Evolutionary conservation across 1,139 yeast genomes (phyloP).

Genomic region (Saccharomyces hybrid): DNA sequence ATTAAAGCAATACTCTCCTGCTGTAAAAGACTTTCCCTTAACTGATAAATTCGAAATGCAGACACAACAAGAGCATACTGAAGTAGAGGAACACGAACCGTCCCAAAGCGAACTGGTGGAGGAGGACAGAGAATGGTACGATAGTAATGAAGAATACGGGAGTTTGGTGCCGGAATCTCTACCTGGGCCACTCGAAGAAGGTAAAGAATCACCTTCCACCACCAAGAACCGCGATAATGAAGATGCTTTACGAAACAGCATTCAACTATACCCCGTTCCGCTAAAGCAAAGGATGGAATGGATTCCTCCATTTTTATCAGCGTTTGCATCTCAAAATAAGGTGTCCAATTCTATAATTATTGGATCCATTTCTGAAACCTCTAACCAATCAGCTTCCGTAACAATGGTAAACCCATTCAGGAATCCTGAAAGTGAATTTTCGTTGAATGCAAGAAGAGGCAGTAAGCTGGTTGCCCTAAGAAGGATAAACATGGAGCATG

Average conservation of each 20-base stretch:
- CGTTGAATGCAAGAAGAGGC: conserved; percentile 63
- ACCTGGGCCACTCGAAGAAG: conserved; percentile 2
- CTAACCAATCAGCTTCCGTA: conserved; percentile 24
- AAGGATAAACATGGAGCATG: conserved; percentile 49
- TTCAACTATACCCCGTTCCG: conserved; percentile 21
- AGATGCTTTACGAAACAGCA: conserved; percentile 10
- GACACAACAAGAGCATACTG: neutral
- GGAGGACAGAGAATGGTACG: conserved; percentile 28
- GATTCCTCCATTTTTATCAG: conserved; percentile 24
- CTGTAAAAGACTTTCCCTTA: neutral
- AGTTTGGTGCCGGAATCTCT: conserved; percentile 10
- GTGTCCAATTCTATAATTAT: conserved; percentile 14
- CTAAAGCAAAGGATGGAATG: conserved; percentile 19
- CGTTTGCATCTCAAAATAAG: conserved; percentile 10
- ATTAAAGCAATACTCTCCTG: neutral
- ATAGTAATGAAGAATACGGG: conserved; percentile 27
- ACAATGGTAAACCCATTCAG: conserved; percentile 48
- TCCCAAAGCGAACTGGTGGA: conserved; percentile 2
- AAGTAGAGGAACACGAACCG: conserved; percentile 13
- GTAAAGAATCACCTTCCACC: neutral
- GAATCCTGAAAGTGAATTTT: conserved; percentile 75
- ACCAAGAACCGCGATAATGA: conserved; percentile 1
- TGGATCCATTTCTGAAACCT: conserved; percentile 42
- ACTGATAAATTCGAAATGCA: neutral
- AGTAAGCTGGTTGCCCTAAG: conserved; percentile 59